Percentiles rank a stretch among this genome's conserved stretches.
Evolutionary conservation across 2,329 filamentous ascomycete species (phyloP).

Genomic region (Xylariomycetidae sp.): DNA sequence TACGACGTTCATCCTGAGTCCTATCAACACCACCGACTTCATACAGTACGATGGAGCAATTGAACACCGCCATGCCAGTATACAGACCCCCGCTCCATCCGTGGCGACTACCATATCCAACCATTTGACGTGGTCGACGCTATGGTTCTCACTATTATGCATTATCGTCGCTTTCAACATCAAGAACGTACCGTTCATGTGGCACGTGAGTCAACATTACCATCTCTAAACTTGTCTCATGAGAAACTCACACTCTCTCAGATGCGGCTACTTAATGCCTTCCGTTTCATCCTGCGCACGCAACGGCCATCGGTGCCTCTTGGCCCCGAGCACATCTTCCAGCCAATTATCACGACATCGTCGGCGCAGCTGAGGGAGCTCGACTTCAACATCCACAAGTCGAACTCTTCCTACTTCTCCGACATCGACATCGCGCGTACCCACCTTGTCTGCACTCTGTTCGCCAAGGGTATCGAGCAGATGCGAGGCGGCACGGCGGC

Average conservation of each 20-base stretch:
- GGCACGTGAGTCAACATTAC: constrained; percentile 35
- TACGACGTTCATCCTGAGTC: constrained; percentile 16
- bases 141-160: constrained; percentile 27
- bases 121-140: constrained; percentile 19
- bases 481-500: constrained; percentile 27
- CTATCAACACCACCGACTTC: constrained; percentile 17
- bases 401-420: constrained; percentile 64
- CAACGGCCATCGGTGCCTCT: constrained; percentile 34
- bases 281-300: constrained; percentile 38
- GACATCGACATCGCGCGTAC: constrained; percentile 64
- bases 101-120: constrained; percentile 10
- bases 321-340: constrained; percentile 52
- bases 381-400: constrained; percentile 70
- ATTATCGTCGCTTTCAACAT: constrained; percentile 44
- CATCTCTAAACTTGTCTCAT: no score
- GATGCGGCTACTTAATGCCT: constrained; percentile 31
- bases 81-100: constrained; percentile 7
- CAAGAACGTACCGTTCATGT: constrained; percentile 54
- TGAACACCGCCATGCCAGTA: constrained; percentile 8
- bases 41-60: constrained; percentile 11
- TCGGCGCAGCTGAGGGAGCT: constrained; percentile 57
- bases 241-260: no score
- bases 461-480: constrained; percentile 25
- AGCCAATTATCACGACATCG: constrained; percentile 54
- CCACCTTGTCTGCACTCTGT: constrained; percentile 51